Evolutionary conservation across 805 yeast genomes (phyloP).

Genomic region (Cyberlindnera subsufficiens): DNA sequence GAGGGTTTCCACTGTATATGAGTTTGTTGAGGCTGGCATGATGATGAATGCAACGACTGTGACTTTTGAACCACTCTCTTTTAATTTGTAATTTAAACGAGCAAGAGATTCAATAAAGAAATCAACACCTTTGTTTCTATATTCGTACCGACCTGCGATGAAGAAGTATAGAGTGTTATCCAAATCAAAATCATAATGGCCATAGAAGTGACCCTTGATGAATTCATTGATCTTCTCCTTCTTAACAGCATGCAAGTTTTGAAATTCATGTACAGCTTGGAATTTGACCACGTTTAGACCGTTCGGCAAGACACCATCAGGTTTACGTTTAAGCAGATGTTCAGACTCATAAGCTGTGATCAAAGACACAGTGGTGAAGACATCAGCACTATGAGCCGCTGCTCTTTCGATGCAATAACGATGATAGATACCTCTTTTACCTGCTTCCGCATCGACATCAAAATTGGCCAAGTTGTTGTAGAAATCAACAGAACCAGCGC

Average conservation of each 20-base stretch:
- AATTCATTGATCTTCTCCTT: slow-evolving; percentile 92
- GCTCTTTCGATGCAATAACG: slow-evolving; percentile 95
- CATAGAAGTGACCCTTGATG: slow-evolving; percentile 95
- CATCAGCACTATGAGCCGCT: slow-evolving; percentile 94
- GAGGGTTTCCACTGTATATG: slow-evolving; percentile 92
- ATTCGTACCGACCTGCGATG: slow-evolving; percentile 96
- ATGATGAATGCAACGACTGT: slow-evolving; percentile 96
- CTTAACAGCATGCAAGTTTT: slow-evolving; percentile 86
- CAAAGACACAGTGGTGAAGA: slow-evolving; percentile 94
- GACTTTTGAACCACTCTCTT: slow-evolving; percentile 74
- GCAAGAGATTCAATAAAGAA: slow-evolving; percentile 91
- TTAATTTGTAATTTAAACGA: slow-evolving; percentile 80
- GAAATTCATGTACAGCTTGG: slow-evolving; percentile 97
- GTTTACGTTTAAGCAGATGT: slow-evolving; percentile 88
- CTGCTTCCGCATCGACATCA: slow-evolving; percentile 97
- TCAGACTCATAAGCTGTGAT: slow-evolving; percentile 96
- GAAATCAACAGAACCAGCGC: slow-evolving; percentile 96
- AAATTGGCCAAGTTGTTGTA: slow-evolving; percentile 84
- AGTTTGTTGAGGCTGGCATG: slow-evolving; percentile 94
- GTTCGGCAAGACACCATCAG: slow-evolving; percentile 96
- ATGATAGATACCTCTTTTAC: slow-evolving; percentile 95
- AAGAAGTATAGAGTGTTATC: slow-evolving; percentile 92
- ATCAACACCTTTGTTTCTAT: slow-evolving; percentile 94
- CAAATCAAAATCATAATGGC: slow-evolving; percentile 89
- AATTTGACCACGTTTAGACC: slow-evolving; percentile 94